These are phyloP conservation scores for Colletotrichum sp. DNA, from an alignment of 2,329 filamentous ascomycete species.

Conservation along the genomic window DNA sequence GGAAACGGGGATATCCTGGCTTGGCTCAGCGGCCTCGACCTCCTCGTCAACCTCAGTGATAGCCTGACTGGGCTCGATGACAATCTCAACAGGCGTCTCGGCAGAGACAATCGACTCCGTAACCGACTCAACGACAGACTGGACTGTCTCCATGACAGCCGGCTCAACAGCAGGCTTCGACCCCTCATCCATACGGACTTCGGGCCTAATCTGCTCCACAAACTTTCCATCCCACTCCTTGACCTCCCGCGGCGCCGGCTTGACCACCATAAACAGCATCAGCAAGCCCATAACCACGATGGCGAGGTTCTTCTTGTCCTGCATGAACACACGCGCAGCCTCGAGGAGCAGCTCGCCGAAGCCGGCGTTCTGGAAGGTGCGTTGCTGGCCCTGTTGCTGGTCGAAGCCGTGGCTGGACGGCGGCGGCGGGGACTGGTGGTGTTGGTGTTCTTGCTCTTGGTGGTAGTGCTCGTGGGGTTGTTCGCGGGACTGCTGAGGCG, in stretches of 20 bases:
- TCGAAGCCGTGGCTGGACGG: constrained; percentile 32
- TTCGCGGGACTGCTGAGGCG: neutral
- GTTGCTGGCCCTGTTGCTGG: constrained; percentile 22
- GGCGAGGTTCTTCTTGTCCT: constrained; percentile 64
- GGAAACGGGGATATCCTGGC: neutral
- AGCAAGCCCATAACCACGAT: constrained; percentile 59
- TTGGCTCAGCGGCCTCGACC: neutral
- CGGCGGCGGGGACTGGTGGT: constrained; percentile 25
- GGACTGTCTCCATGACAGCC: neutral
- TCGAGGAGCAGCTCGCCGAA: constrained; percentile 60
- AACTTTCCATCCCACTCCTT: constrained; percentile 26
- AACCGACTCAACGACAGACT: neutral
- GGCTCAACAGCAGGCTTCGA: neutral
- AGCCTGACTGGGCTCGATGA: neutral
- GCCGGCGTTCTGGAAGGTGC: constrained; percentile 46
- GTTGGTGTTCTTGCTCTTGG: constrained; percentile 20
- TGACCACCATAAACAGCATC: constrained; percentile 54
- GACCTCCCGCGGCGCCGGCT: constrained; percentile 26
- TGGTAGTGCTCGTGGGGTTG: constrained; percentile 14
- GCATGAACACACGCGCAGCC: constrained; percentile 57
- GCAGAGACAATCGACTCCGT: neutral
- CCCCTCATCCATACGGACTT: neutral
- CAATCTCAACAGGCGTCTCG: neutral
- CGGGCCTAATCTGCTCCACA: constrained; percentile 21
- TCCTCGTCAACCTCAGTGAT: neutral